Evolutionary conservation across 1,139 yeast species (phyloP).

Genomic region (Scheffersomyces parashehatae): DNA sequence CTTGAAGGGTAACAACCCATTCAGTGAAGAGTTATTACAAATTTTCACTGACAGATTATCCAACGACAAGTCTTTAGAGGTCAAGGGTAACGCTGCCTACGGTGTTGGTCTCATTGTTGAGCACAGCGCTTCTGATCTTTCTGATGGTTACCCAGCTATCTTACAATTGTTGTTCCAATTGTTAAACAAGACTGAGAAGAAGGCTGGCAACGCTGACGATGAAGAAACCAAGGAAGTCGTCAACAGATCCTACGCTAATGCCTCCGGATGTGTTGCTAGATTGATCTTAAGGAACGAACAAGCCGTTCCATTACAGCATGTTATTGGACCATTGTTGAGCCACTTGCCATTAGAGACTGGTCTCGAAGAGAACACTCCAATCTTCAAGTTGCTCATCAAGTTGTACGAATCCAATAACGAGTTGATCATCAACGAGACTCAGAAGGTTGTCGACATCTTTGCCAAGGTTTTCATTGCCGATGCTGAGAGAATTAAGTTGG

Average conservation of each 20-base stretch:
- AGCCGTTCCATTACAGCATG: conserved; percentile 78
- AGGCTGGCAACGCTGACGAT: conserved; percentile 63
- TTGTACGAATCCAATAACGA: conserved; percentile 67
- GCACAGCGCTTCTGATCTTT: conserved; percentile 57
- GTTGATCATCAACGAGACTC: conserved; percentile 58
- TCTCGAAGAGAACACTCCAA: conserved; percentile 89
- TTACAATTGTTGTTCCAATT: conserved; percentile 78
- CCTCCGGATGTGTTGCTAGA: conserved; percentile 96
- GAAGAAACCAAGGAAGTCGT: conserved; percentile 81
- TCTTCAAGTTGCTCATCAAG: conserved; percentile 73
- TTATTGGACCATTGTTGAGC: conserved; percentile 71
- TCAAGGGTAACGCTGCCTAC: conserved; percentile 93
- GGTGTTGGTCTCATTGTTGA: conserved; percentile 86
- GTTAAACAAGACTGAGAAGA: conserved; percentile 74
- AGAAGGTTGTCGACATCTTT: conserved; percentile 65
- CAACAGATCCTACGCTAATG: conserved; percentile 87
- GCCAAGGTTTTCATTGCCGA: conserved; percentile 74
- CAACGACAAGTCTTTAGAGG: conserved; percentile 81
- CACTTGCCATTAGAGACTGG: conserved; percentile 89
- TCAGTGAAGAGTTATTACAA: conserved; percentile 67
- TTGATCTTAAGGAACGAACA: conserved; percentile 74
- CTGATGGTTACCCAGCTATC: conserved; percentile 65
- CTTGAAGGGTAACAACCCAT: conserved; percentile 67
- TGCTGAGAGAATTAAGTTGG: conserved; percentile 66
- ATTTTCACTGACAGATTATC: conserved; percentile 68